Evolutionary conservation across 768 basidiomycete species (phyloP).

Genomic region (Tylopilus intermedius): DNA sequence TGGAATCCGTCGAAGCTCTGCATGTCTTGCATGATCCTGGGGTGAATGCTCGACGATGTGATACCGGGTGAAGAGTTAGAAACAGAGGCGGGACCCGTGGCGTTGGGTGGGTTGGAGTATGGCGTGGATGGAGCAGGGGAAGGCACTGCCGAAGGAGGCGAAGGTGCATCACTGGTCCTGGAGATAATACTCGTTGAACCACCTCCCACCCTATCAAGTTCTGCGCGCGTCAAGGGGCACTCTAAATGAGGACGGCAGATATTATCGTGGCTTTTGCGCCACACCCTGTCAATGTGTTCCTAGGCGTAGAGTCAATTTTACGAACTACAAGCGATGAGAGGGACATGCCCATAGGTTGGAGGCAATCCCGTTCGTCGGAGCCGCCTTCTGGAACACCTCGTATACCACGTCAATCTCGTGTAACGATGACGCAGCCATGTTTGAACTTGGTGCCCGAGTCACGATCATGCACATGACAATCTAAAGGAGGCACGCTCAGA

Average conservation of each 20-base stretch:
- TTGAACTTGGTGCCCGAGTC: slow-evolving; percentile 45
- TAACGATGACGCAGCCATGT: slow-evolving; percentile 42
- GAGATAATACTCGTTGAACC: slow-evolving; percentile 49
- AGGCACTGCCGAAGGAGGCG: slow-evolving; percentile 7
- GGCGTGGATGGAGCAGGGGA: slow-evolving; percentile 13
- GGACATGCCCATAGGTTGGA: slow-evolving; percentile 39
- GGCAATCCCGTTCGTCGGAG: slow-evolving; percentile 42
- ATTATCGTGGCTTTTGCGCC: slow-evolving; percentile 41
- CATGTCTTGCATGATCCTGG: slow-evolving; percentile 50
- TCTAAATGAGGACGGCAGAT: slow-evolving; percentile 28
- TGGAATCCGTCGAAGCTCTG: slow-evolving; percentile 38
- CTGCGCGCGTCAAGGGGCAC: slow-evolving; percentile 33
- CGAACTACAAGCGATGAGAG: neutral
- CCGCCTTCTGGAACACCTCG: slow-evolving; percentile 44
- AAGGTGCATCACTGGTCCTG: neutral
- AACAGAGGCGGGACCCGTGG: neutral
- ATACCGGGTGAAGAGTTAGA: slow-evolving; percentile 7
- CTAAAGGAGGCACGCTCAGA: slow-evolving; percentile 30
- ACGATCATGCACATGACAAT: slow-evolving; percentile 55
- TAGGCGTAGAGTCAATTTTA: slow-evolving; percentile 12
- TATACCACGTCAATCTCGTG: slow-evolving; percentile 44
- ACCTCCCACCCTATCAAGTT: slow-evolving; percentile 49
- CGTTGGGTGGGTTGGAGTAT: slow-evolving; percentile 7
- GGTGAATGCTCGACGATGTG: slow-evolving; percentile 19
- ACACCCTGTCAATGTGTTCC: slow-evolving; percentile 39